phyloP scores from a whole-genome alignment of 768 basidiomycete genomes.

The Kwoniella mangroviensis region DNA sequence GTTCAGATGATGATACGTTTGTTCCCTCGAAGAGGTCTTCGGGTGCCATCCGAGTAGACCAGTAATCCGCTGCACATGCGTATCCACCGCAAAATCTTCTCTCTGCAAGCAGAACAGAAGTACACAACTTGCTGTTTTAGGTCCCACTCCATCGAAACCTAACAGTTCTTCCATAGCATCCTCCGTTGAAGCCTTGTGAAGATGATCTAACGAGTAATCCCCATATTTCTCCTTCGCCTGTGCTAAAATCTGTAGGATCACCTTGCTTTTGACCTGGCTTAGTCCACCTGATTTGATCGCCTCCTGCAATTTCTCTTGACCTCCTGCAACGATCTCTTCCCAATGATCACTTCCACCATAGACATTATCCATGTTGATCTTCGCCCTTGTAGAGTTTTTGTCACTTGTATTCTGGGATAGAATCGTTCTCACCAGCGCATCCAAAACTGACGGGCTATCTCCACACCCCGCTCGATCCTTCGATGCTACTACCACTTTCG shows the following conservation, averaged over 20 bases:
- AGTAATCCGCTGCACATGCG: slow-evolving; percentile 51
- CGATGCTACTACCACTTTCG: slow-evolving; percentile 38
- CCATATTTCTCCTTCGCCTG: slow-evolving; percentile 48
- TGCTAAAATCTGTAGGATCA: slow-evolving; percentile 49
- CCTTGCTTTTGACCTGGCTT: slow-evolving; percentile 46
- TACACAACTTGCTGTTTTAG: slow-evolving; percentile 53
- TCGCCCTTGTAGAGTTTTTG: slow-evolving; percentile 46
- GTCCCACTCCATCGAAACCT: slow-evolving; percentile 47
- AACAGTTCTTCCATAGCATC: slow-evolving; percentile 48
- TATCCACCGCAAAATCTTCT: slow-evolving; percentile 52
- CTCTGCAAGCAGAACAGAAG: slow-evolving; percentile 48
- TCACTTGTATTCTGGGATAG: slow-evolving; percentile 49
- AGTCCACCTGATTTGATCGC: slow-evolving; percentile 53
- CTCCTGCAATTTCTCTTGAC: slow-evolving; percentile 41
- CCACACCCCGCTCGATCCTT: slow-evolving; percentile 47
- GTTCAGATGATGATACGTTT: slow-evolving; percentile 50
- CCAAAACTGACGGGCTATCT: slow-evolving; percentile 48
- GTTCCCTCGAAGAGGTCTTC: slow-evolving; percentile 42
- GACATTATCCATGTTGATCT: slow-evolving; percentile 41
- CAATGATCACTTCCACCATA: slow-evolving; percentile 53
- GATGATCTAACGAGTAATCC: slow-evolving; percentile 47
- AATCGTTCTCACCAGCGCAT: slow-evolving; percentile 51
- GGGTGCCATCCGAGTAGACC: slow-evolving; percentile 51
- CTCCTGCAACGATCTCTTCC: slow-evolving; percentile 45
- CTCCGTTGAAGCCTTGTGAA: slow-evolving; percentile 45